Percentiles rank a stretch among this genome's conserved stretches.
These are phyloP conservation scores for Cladophialophora chaetospira DNA, from an alignment of 2,329 filamentous ascomycete genomes.

Conservation along the genomic window DNA sequence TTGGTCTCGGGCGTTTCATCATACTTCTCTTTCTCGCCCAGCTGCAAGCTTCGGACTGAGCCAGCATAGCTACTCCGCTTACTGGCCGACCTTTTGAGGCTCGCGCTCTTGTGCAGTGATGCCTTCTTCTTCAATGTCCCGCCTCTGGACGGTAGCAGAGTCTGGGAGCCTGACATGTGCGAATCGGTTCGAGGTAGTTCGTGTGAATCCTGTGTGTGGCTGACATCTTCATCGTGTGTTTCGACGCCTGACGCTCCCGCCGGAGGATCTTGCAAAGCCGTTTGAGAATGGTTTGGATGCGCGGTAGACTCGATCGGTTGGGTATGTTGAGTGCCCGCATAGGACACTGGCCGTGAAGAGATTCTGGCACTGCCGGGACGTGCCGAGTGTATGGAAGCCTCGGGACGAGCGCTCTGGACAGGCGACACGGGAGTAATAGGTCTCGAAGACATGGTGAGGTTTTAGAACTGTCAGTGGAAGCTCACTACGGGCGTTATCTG, in stretches of 20 bases:
- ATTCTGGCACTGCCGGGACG: slow-evolving; percentile 16
- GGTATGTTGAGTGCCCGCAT: slow-evolving; percentile 36
- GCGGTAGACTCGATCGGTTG: slow-evolving; percentile 21
- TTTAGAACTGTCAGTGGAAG: neutral
- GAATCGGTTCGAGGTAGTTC: slow-evolving; percentile 45
- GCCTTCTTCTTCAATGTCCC: slow-evolving; percentile 88
- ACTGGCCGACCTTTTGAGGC: slow-evolving; percentile 77
- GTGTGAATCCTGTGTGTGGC: slow-evolving; percentile 24
- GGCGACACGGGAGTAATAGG: slow-evolving; percentile 36
- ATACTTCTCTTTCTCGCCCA: slow-evolving; percentile 64
- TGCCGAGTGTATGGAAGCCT: slow-evolving; percentile 22
- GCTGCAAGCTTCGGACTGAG: slow-evolving; percentile 77
- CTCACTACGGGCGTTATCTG: slow-evolving; percentile 4
- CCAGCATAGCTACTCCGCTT: slow-evolving; percentile 80
- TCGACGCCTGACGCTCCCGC: slow-evolving; percentile 41
- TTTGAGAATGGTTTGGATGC: slow-evolving; percentile 41
- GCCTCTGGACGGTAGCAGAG: slow-evolving; percentile 49
- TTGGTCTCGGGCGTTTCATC: slow-evolving; percentile 69
- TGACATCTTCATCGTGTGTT: slow-evolving; percentile 40
- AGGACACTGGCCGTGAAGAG: slow-evolving; percentile 46
- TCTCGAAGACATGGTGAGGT: slow-evolving; percentile 32
- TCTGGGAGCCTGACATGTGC: slow-evolving; percentile 45
- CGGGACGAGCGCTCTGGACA: slow-evolving; percentile 13
- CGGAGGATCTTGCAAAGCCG: slow-evolving; percentile 36
- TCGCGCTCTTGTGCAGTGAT: slow-evolving; percentile 72